Evolutionary conservation across 2,329 filamentous ascomycete genomes (phyloP), one percentile per base, ranked within the genome.

Genomic region (Epichloe glyceriae): DNA sequence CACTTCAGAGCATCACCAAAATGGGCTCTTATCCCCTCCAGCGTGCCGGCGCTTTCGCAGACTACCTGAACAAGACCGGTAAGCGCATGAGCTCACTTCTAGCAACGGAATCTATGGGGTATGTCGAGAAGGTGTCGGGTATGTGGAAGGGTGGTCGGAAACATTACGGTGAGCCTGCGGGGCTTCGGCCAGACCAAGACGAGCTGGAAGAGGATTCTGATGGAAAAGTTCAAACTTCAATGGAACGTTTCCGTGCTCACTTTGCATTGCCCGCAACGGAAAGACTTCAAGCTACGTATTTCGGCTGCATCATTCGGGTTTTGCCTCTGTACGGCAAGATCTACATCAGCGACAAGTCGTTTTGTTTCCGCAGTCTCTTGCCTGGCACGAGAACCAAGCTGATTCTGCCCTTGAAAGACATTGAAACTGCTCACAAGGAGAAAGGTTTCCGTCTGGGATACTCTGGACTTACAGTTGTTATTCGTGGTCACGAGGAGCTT

Each of bases 271-370:
- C 90, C 0, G 74, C 82, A 35, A 81, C 81, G 0, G 93, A 98
- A 63, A 85, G 81, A 62, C 78, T 98, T 1, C 82, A 88, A 55
- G 90, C 91, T 1, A 87, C 88, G 1, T 97, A 93, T 67, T 97
- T 89, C 66, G 88, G 87, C n/a, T 87, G 86, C 62, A 75, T 97
- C n/a, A 82, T 94, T 58, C 82, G 90, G 3, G 88, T 95, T 0
- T 68, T 97, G 33, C 93, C 93, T 3, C 75, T 97, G 2, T 97
- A 96, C 60, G 93, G 93, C 59, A 98, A 97, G 68, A 86, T 97
- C 35, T 98, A 98, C 67, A 83, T 97, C 57, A 90, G 93, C 62
- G 82, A 89, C 57, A 80, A 80, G 20, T 85, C 83, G 52, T 87
- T 97, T 56, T 98, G 93, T 70, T 98, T 95, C 69, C 85, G 93